Conservation (phyloP, 2,329 filamentous ascomycete genomes). For the Diaporthe destruens region DNA sequence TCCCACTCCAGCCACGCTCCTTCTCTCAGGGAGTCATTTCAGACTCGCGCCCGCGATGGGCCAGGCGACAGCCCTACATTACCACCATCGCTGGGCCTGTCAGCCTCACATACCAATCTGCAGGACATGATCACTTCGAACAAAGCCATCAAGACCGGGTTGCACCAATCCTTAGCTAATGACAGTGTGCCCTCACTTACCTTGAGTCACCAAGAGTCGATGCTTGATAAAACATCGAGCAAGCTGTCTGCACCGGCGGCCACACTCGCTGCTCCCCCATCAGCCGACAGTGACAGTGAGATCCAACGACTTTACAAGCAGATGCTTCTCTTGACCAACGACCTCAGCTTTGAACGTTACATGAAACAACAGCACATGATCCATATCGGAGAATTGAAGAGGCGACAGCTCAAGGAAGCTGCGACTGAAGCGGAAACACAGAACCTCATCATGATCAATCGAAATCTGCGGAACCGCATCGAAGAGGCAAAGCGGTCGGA, state of each 20-base stretch:
- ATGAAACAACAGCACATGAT: slow-evolving; percentile 86
- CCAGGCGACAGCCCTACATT: slow-evolving; percentile 73
- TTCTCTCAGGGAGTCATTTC: slow-evolving; percentile 62
- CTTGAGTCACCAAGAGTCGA: slow-evolving; percentile 63
- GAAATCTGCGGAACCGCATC: slow-evolving; percentile 77
- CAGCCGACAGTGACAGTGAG: slow-evolving; percentile 53
- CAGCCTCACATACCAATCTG: slow-evolving; percentile 66
- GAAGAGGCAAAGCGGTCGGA: slow-evolving; percentile 80
- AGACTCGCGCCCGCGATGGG: slow-evolving; percentile 55
- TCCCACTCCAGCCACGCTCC: slow-evolving; percentile 65
- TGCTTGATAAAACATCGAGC: slow-evolving; percentile 53
- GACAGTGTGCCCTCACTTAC: slow-evolving; percentile 69
- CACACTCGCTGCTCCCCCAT: slow-evolving; percentile 47
- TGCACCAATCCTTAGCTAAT: slow-evolving; percentile 68
- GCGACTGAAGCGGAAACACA: slow-evolving; percentile 86
- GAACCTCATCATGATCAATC: slow-evolving; percentile 82
- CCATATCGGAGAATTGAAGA: slow-evolving; percentile 82
- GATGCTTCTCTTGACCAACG: slow-evolving; percentile 81
- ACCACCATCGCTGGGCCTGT: slow-evolving; percentile 61
- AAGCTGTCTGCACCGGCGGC: slow-evolving; percentile 48
- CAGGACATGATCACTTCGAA: slow-evolving; percentile 73
- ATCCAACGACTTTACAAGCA: slow-evolving; percentile 75
- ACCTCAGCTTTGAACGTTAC: slow-evolving; percentile 86
- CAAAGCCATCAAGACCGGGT: slow-evolving; percentile 67
- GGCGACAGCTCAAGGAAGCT: slow-evolving; percentile 80